Evolutionary conservation across 257 asterid species (phyloP), one percentile per base, ranked within the genome.

Genomic region (Eucommia ulmoides): DNA sequence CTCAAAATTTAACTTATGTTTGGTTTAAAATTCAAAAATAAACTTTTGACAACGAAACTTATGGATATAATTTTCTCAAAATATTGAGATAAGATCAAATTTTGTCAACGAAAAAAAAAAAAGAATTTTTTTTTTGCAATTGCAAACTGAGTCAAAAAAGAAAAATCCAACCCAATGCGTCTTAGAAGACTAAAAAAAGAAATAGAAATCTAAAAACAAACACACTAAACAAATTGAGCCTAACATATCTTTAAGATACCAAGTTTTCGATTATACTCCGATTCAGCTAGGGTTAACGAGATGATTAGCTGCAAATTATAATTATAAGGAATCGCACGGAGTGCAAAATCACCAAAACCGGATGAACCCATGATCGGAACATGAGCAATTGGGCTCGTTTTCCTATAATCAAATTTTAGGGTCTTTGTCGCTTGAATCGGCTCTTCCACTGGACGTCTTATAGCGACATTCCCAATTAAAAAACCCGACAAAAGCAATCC

Each of bases 191-290:
- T 12, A 38, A 3, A 38, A 38, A 3, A 38, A 38, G 4, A 38
- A 15, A 38, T 15, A 38, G 11, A 38, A 18, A 15, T n/a, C n/a
- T 7, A 6, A 15, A 14, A 38, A 38, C n/a, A 2, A 38, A 7
- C 2, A 6, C 2, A 15, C 45, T 3, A 5, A 5, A 38, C n/a
- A 15, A 5, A 8, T 3, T 3, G 45, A 3, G n/a, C 3, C 16
- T 38, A 38, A 29, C 20, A 7, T 71, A 77, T 86, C 92, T 81
- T 86, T 66, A 81, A 81, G 49, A 74, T 56, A 25, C 92, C 85
- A 33, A 80, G 81, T 50, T 74, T 77, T 8, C 70, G 50, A 53
- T 77, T 77, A 65, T 81, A 74, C 19, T 74, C 86, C 0, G 92
- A 78, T 49, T 81, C 87, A 1, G 87, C 87, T 68, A 81, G 44